Base-by-base conservation (phyloP, 768 basidiomycete species). In the Rhizopogon sp. region DNA sequence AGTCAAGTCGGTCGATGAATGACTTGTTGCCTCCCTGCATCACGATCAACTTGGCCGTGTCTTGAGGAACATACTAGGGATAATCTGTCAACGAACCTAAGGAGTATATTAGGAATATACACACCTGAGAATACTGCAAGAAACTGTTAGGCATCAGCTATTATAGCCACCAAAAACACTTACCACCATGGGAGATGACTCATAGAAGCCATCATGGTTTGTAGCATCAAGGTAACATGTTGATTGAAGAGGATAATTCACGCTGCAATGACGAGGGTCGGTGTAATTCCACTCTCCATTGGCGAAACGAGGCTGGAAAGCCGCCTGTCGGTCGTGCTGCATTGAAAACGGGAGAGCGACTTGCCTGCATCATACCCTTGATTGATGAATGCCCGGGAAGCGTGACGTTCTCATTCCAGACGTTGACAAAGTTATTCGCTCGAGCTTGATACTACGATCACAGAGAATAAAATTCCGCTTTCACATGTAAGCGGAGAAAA, bases 201-300 rank as follows among this genome's bases (percentile, higher is more conserved):
- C 84, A 61, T 86, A 86, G 64, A 85, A 86, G 1, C 84, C 83
- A 63, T 86, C 83, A 10, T 74, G 65, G 33, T 79, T 78, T 14
- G 68, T 73, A 10, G 79, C 76, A 57, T 83, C 77, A 55, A 86
- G 64, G 70, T 82, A 85, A 59, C 84, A 86, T 0, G 82, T 83
- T 1, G 83, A 74, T 22, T 74, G 69, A 3, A 66, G 66, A 0
- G 83, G 84, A 59, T 85, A 83, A 55, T 86, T 78, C 41, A 81
- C 73, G 60, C 83, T 84, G 62, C 84, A 86, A 62, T 85, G 83
- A 39, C 84, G 70, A 3, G 84, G 84, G 64, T 86, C 84, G 1
- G 84, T 86, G 56, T 76, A 83, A 62, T 79, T 81, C 68, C 79
- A 86, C 0, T 76, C 77, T 4, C 84, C 83, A 59, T 82, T 75